Percentiles rank a stretch among this genome's conserved stretches.
phyloP scores from a whole-genome alignment of 805 yeast genomes.

The Yamadazyma insecticola region DNA sequence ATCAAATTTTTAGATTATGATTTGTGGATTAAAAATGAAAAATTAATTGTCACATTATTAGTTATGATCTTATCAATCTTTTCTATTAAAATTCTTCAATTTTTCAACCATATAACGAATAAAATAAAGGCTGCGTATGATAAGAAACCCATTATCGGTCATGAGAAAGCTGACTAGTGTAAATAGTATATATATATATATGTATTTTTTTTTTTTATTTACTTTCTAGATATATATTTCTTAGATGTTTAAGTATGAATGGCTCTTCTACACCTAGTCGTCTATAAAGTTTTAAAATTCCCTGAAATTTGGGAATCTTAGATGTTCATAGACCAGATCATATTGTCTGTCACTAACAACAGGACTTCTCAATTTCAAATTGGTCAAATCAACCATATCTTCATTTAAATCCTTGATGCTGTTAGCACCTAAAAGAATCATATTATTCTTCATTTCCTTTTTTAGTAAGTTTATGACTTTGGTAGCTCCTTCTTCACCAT shows the following conservation, averaged over 20 bases:
- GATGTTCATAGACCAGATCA: conserved; percentile 8
- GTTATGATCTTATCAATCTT: conserved; percentile 17
- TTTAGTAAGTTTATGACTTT: conserved; percentile 55
- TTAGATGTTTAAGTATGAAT: no score
- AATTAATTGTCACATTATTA: conserved; percentile 37
- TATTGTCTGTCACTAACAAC: conserved; percentile 8
- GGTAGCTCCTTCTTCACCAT: conserved; percentile 61
- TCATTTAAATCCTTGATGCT: conserved; percentile 43
- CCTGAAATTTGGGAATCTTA: conserved; percentile 6
- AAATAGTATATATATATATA: no score
- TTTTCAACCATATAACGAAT: no score
- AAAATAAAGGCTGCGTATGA: no score
- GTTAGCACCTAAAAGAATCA: conserved; percentile 77
- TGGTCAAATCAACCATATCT: conserved; percentile 25
- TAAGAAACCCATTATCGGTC: no score
- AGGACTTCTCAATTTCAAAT: conserved; percentile 23
- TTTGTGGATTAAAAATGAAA: conserved; percentile 48
- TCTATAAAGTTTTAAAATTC: no score
- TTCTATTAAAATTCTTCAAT: conserved; percentile 5
- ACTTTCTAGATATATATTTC: no score
- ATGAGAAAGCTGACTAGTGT: no score
- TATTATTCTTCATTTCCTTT: conserved; percentile 68
- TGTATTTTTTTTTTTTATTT: no score
- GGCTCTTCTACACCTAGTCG: no score
- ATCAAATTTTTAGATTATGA: conserved; percentile 42